These are phyloP conservation scores for Alternaria triticimaculans DNA, from an alignment of 2,329 filamentous ascomycete species.

Conservation along the genomic window DNA sequence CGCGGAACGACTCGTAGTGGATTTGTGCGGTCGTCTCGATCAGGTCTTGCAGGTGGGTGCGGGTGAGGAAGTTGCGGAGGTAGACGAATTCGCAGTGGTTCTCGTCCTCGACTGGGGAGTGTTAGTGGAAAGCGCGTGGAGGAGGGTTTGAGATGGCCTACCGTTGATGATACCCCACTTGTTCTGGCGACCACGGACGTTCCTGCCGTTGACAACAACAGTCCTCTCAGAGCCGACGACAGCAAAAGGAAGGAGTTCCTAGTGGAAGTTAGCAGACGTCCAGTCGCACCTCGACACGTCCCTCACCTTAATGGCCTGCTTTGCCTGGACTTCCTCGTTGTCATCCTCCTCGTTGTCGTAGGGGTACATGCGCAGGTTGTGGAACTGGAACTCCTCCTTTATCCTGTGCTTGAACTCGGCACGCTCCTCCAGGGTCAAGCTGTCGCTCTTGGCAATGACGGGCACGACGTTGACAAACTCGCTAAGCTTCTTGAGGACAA, in stretches of 20 bases:
- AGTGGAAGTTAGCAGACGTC: constrained; percentile 43
- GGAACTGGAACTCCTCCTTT: constrained; percentile 99
- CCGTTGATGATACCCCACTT: constrained; percentile 97
- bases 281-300: neutral
- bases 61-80: constrained; percentile 96
- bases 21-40: constrained; percentile 99
- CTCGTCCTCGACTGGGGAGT: constrained; percentile 81
- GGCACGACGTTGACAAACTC: constrained; percentile 99
- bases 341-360: constrained; percentile 99
- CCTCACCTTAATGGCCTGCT: constrained; percentile 92
- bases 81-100: constrained; percentile 99
- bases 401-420: constrained; percentile 96
- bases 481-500: constrained; percentile 98
- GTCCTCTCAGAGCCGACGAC: constrained; percentile 98
- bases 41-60: constrained; percentile 96
- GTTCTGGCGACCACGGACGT: constrained; percentile 97
- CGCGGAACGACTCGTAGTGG: constrained; percentile 99
- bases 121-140: constrained; percentile 19
- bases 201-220: constrained; percentile 96
- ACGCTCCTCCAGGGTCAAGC: constrained; percentile 93
- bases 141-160: constrained; percentile 12
- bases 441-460: constrained; percentile 98
- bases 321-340: constrained; percentile 91
- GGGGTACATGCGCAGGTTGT: constrained; percentile 99
- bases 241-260: constrained; percentile 95